Conservation (phyloP, 306 rosid genomes). For the Rubus idaeus region DNA sequence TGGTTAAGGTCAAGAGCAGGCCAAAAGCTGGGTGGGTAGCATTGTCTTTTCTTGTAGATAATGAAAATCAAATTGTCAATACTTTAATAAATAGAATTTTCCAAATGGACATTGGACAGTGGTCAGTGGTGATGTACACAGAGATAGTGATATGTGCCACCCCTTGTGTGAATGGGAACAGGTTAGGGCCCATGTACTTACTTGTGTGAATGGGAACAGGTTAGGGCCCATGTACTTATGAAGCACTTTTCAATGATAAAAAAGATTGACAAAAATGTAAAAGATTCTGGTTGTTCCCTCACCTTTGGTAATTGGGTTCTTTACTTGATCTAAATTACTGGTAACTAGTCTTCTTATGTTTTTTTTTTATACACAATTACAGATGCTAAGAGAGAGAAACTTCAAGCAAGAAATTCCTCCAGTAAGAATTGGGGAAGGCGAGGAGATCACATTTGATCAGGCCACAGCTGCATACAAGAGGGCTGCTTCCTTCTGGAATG, state of each 20-base stretch:
- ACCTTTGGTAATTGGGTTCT: background rate
- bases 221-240: too few relatives aligned
- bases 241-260: background rate
- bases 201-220: background rate
- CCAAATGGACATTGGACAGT: background rate
- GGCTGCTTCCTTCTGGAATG: slow-evolving; percentile 41
- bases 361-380: background rate
- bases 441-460: slow-evolving; percentile 42
- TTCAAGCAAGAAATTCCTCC: slow-evolving; percentile 52
- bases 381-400: slow-evolving; percentile 56
- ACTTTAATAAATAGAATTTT: background rate
- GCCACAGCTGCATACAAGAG: slow-evolving; percentile 42
- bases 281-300: background rate
- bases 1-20: background rate
- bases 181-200: too few relatives aligned
- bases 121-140: background rate
- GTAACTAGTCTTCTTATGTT: too few relatives aligned
- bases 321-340: background rate
- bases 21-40: background rate
- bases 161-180: background rate
- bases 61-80: background rate
- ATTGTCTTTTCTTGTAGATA: background rate
- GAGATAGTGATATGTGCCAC: background rate
- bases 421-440: slow-evolving; percentile 51
- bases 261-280: background rate